Conservation (phyloP, 2,329 filamentous ascomycete species). For the Microcera coccophila region DNA sequence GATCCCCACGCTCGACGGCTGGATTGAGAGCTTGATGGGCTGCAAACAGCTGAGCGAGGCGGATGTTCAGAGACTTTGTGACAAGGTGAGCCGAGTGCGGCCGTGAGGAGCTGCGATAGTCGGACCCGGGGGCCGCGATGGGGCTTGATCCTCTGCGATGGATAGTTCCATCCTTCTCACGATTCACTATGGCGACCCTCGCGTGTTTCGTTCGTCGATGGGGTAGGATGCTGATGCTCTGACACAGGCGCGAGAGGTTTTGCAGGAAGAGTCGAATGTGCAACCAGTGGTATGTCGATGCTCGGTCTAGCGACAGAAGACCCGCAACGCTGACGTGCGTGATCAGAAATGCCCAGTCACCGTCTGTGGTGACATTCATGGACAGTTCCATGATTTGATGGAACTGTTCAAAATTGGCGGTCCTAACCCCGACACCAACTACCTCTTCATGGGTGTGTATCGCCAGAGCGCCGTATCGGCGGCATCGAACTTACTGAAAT, state of each 20-base stretch:
- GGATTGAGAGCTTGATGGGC: slow-evolving; percentile 97
- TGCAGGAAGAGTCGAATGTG: slow-evolving; percentile 97
- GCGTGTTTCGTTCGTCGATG: slow-evolving; percentile 25
- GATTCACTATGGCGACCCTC: slow-evolving; percentile 19
- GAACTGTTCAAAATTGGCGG: slow-evolving; percentile 99
- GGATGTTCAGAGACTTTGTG: slow-evolving; percentile 94
- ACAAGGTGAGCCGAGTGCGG: slow-evolving; percentile 65
- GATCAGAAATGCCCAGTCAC: slow-evolving; percentile 93
- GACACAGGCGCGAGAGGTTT: slow-evolving; percentile 80
- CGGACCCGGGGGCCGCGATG: neutral
- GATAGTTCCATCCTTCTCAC: slow-evolving; percentile 9
- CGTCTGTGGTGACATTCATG: slow-evolving; percentile 98
- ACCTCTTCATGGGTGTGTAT: slow-evolving; percentile 88
- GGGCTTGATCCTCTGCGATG: neutral
- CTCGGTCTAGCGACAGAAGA: neutral
- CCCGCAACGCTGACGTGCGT: neutral
- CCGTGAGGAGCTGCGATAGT: slow-evolving; percentile 1
- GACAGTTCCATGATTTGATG: slow-evolving; percentile 98
- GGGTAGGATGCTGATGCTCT: slow-evolving; percentile 30
- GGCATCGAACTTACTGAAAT: slow-evolving; percentile 6
- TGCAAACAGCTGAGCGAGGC: slow-evolving; percentile 97
- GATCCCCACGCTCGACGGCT: slow-evolving; percentile 90
- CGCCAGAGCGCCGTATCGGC: neutral
- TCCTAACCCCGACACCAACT: slow-evolving; percentile 97
- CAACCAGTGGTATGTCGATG: slow-evolving; percentile 83